phyloP scores from a whole-genome alignment of 768 basidiomycete species.

The Trametes cingulata region DNA sequence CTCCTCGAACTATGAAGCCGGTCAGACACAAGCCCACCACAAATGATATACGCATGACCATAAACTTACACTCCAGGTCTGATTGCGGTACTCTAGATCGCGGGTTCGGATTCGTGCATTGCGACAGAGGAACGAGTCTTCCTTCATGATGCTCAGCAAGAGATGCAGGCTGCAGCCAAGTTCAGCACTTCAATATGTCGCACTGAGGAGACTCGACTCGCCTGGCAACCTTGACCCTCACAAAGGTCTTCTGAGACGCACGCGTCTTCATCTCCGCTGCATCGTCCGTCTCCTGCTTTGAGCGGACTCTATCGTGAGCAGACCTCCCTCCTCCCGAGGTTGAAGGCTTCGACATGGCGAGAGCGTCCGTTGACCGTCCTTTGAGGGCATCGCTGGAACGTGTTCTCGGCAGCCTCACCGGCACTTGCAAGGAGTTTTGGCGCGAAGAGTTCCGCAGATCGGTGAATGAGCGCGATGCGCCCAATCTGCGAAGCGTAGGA shows the following conservation, averaged over 20 bases:
- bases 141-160: conserved; percentile 76
- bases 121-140: conserved; percentile 81
- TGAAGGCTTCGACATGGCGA: conserved; percentile 24
- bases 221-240: conserved; percentile 76
- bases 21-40: conserved; percentile 5
- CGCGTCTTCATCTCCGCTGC: conserved; percentile 82
- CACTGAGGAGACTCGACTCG: conserved; percentile 29
- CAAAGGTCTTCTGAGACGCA: conserved; percentile 81
- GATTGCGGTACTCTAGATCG: conserved; percentile 77
- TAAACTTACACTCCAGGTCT: conserved; percentile 76
- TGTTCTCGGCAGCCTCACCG: conserved; percentile 36
- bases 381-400: conserved; percentile 27
- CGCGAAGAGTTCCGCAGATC: conserved; percentile 54
- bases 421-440: conserved; percentile 31
- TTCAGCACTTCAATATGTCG: conserved; percentile 20
- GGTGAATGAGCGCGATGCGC: conserved; percentile 68
- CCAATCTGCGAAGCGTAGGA: conserved; percentile 46
- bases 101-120: conserved; percentile 81
- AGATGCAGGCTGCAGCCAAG: conserved; percentile 55
- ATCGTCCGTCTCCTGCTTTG: conserved; percentile 42
- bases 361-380: conserved; percentile 36
- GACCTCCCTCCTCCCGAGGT: conserved; percentile 8
- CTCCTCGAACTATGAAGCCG: conserved; percentile 64
- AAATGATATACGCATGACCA: neutral
- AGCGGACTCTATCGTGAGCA: conserved; percentile 8